Evolutionary conservation across 176 grass and related monocot genomes (phyloP), one percentile per base, ranked within the genome.

Genomic region (Zea luxurians): DNA sequence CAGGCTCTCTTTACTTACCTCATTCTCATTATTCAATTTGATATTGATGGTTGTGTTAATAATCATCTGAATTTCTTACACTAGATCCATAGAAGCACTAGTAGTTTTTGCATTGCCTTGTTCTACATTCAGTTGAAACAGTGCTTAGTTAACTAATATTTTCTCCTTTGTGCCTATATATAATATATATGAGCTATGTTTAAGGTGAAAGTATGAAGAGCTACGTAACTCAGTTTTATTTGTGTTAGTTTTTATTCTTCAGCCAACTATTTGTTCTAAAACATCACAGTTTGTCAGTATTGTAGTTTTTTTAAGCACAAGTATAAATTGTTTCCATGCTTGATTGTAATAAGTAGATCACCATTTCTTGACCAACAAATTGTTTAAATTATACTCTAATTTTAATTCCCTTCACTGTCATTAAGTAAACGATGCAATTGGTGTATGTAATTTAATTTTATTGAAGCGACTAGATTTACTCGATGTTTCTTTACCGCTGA

Each of bases 221-320:
- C 10, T 63, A 11, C 18, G 37, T 45, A 45, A 55, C 61, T 69
- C 20, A 38, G 35, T 49, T 49, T 61, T 44, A 6, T 17, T 44
- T 55, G 48, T 54, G 8, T 66, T 64, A 61, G 42, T 66, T 55
- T 21, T 74, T 38, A 38, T 57, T 74, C 35, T 36, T 74, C 41
- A 20, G 37, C 13, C 40, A 72, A 42, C 53, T 74, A 18, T 64
- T 54, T 74, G 18, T 64, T 64, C 54, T n/a, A 64, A 73, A 82
- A 37, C 68, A 35, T 53, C n/a, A 37, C n/a, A 12, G 0, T 35
- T 66, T 67, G 36, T 40, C 36, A 20, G 4, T 71, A 16, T 37
- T 71, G 16, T 37, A 70, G 37, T 64, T 38, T 13, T 58, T 43
- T 44, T 71, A 53, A 13, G 13, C 6, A 54, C 66, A 37, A 52